Conservation (phyloP, 176 grass and related monocot species). For the Echinochloa phyllopogon region DNA sequence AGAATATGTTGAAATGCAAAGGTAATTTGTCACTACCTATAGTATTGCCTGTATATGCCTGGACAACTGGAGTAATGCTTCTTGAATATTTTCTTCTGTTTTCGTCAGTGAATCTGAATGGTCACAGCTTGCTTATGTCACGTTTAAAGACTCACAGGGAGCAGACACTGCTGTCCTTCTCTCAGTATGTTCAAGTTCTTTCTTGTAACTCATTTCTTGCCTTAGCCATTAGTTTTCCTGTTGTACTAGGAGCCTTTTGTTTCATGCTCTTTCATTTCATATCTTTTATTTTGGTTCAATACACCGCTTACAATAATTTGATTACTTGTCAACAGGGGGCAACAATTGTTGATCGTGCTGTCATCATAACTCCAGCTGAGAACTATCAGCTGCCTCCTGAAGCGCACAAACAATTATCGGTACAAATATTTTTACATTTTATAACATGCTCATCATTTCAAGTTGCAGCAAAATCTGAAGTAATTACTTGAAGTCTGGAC, state of each 20-base stretch:
- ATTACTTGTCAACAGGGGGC: constrained; percentile 69
- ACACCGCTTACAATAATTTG: constrained; percentile 21
- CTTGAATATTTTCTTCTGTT: constrained; percentile 34
- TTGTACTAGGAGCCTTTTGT: constrained; percentile 18
- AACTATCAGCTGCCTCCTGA: constrained; percentile 88
- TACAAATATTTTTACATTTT: constrained; percentile 38
- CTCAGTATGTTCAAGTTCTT: constrained; percentile 61
- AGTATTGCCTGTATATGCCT: constrained; percentile 9
- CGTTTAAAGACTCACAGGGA: constrained; percentile 90
- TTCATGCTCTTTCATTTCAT: not conserved
- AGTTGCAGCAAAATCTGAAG: not conserved
- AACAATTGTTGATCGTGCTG: constrained; percentile 84
- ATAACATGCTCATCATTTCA: constrained; percentile 3
- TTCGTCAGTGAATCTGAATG: constrained; percentile 79
- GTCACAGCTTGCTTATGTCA: constrained; percentile 91
- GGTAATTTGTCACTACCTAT: constrained; percentile 52
- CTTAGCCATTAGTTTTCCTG: constrained; percentile 1
- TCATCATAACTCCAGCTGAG: constrained; percentile 75
- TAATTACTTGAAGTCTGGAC: not conserved
- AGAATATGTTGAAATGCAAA: constrained; percentile 93
- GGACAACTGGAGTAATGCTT: constrained; percentile 33
- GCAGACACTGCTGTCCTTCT: constrained; percentile 97
- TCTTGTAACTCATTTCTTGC: constrained; percentile 17
- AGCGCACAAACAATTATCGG: constrained; percentile 55
- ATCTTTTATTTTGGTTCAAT: constrained; percentile 1